Conservation (phyloP, 2,329 filamentous ascomycete species). For the Ilyonectria robusta region DNA sequence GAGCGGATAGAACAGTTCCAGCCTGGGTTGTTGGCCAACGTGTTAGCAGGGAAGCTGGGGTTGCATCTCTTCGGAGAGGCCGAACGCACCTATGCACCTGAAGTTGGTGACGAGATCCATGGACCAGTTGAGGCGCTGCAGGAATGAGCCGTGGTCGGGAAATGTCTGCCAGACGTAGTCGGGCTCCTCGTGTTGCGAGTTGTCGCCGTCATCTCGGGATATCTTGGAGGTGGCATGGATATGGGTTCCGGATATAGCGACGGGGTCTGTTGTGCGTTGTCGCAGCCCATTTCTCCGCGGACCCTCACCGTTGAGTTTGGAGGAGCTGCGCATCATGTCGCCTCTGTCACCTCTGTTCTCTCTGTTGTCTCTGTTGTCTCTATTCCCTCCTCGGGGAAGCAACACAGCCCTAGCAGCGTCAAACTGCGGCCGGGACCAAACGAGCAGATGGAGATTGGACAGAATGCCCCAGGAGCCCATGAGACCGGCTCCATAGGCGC, state of each 20-base stretch:
- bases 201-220: background rate
- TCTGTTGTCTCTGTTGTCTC: too few species aligned
- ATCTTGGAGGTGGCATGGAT: background rate
- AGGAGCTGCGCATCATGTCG: too few species aligned
- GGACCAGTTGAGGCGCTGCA: constrained; percentile 68
- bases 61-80: constrained; percentile 30
- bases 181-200: constrained; percentile 46
- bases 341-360: too few species aligned
- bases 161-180: constrained; percentile 75
- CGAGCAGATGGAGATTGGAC: constrained; percentile 62
- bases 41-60: constrained; percentile 5
- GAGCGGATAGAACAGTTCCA: constrained; percentile 71
- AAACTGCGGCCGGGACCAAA: constrained; percentile 70
- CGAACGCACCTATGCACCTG: constrained; percentile 64
- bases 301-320: background rate
- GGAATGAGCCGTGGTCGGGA: constrained; percentile 64
- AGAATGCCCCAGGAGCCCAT: constrained; percentile 66
- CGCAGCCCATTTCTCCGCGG: constrained; percentile 31
- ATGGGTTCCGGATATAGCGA: background rate
- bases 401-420: constrained; percentile 67
- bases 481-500: constrained; percentile 66
- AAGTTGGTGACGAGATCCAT: constrained; percentile 69
- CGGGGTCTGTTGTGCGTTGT: constrained; percentile 31
- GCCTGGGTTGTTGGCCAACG: constrained; percentile 52
- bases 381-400: constrained; percentile 36